phyloP scores from a whole-genome alignment of 129 eudicot species.

The Saposhnikovia divaricata region DNA sequence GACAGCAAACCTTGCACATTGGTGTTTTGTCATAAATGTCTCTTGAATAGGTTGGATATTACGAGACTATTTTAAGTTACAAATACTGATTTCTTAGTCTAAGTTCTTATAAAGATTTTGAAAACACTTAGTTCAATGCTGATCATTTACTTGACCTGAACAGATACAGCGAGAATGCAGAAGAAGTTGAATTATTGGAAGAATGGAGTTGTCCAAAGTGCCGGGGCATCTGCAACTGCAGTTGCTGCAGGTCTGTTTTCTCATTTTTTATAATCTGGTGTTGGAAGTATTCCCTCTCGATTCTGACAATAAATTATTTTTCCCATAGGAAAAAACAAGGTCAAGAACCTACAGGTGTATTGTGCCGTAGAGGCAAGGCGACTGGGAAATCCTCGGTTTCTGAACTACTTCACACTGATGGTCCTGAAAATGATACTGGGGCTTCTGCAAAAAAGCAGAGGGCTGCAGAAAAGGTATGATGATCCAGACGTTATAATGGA shows the following conservation, averaged over 20 bases:
- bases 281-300: neutral
- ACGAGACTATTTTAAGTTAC: neutral
- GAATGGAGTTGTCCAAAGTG: conserved; percentile 95
- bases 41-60: conserved; percentile 60
- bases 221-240: conserved; percentile 83
- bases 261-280: neutral
- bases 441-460: conserved; percentile 29
- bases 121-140: neutral
- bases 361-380: conserved; percentile 52
- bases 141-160: conserved; percentile 3
- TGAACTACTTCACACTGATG: conserved; percentile 50
- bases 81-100: neutral
- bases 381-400: conserved; percentile 81
- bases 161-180: conserved; percentile 87
- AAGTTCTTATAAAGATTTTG: neutral
- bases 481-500: neutral
- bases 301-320: neutral
- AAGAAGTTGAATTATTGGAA: conserved; percentile 40
- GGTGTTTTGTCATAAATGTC: conserved; percentile 71
- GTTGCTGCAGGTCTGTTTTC: conserved; percentile 58
- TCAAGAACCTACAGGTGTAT: conserved; percentile 66
- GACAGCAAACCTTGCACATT: conserved; percentile 59
- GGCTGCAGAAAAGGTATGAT: conserved; percentile 32
- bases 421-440: conserved; percentile 24
- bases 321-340: conserved; percentile 75